Percentiles rank a stretch among this genome's conserved stretches.
Evolutionary conservation across 305 asterid genomes (phyloP).

Genomic region (Fraxinus angustifolia): DNA sequence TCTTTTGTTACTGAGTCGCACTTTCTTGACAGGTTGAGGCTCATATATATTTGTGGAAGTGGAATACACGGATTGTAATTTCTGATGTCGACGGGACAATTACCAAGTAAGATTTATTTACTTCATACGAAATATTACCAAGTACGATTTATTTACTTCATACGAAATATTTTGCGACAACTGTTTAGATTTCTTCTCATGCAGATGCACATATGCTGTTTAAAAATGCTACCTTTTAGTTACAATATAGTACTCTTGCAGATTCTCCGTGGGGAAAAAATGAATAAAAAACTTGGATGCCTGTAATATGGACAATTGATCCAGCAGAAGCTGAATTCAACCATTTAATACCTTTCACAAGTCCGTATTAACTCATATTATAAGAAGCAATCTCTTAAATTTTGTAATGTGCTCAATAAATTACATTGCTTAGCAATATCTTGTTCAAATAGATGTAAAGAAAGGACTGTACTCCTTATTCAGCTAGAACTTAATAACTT

Average conservation of each 20-base stretch:
- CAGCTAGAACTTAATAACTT: background rate
- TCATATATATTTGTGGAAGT: constrained; percentile 96
- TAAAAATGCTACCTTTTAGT: background rate
- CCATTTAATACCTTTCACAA: background rate
- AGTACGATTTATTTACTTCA: constrained; percentile 39
- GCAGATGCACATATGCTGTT: background rate
- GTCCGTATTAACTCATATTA: background rate
- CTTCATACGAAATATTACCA: constrained; percentile 32
- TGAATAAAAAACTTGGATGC: background rate
- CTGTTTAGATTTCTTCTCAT: background rate
- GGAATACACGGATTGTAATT: constrained; percentile 85
- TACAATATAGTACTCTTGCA: background rate
- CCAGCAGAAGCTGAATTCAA: background rate
- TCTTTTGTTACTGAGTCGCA: background rate
- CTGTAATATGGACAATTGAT: background rate
- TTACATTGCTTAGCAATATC: background rate
- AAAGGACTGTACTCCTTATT: background rate
- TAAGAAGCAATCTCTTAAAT: background rate
- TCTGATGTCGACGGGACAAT: constrained; percentile 95
- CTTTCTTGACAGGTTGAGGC: constrained; percentile 73
- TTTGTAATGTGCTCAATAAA: background rate
- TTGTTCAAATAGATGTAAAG: background rate
- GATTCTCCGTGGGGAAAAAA: background rate
- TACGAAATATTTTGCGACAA: background rate
- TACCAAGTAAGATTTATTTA: constrained; percentile 57